Evolutionary conservation across 2,329 filamentous ascomycete species (phyloP), one percentile per base, ranked within the genome.

Genomic region (Nemania sp.): DNA sequence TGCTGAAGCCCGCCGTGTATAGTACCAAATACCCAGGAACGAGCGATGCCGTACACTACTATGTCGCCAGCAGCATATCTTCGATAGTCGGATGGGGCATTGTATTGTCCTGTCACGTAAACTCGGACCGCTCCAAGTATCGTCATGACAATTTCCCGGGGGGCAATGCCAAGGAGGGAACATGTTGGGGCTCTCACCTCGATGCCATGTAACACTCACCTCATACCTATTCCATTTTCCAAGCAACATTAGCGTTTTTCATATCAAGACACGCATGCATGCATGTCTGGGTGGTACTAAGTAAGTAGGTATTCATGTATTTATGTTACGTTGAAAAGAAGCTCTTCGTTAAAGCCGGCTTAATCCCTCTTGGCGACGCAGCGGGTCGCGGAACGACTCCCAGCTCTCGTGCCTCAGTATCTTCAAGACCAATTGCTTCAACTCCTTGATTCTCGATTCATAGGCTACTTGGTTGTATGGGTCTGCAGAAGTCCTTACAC

Each of bases 261-360:
- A 39, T 34, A 15, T 35, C 1, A 35, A 9, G 35, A 29, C n/a
- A 43, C 43, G 25, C 17, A 42, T 29, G 7, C n/a, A 43, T 48
- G 25, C 17, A 42, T 29, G 7, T 29, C 25, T 29, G 25, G 25
- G 25, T 7, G 25, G 25, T 29, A 29, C 25, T 29, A 29, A 3
- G 25, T 29, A 29, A 3, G 4, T 29, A 29, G 25, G n/a, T n/a
- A n/a, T n/a, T n/a, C n/a, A n/a, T n/a, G n/a, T n/a, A n/a, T n/a
- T n/a, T n/a, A n/a, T n/a, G n/a, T n/a, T n/a, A 25, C 13, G 18
- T 39, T 34, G 18, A 43, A 5, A 48, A 50, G 5, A 48, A 25
- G 56, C 5, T 18, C 3, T 12, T 48, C 21, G 29, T 54, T 61
- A 65, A 54, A 63, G 54, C 60, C 63, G 63, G 57, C 48, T 63